Base-by-base conservation (phyloP, 2,329 filamentous ascomycete genomes). In the Colletotrichum kahawae region DNA sequence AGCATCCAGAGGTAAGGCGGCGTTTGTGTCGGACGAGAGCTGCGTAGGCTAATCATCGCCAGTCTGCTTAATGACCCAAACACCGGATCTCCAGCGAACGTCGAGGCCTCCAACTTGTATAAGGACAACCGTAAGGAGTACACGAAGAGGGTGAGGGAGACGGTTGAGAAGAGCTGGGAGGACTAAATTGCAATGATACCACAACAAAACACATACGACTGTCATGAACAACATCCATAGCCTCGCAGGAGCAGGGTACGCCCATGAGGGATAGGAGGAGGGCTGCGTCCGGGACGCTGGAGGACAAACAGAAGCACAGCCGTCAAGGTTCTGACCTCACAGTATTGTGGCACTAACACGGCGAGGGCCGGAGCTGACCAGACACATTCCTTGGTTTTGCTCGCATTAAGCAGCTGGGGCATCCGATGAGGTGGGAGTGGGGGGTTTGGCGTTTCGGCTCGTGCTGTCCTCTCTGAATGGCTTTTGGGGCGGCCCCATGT, bases 151-250 rank as follows among this genome's bases (percentile, higher is more conserved):
- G 97, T 99, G 57, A 90, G 95, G 63, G 97, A 98, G 88, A 98
- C 96, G 0, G 97, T 99, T 18, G 97, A 99, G 89, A 98, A 98
- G 91, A 98, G 96, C 87, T 99, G 97, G 97, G 97, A 98, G 78
- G 96, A 98, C 81, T 98, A 80, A 83, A 57, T n/a, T 34, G 38
- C 27, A 74, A 69, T 21, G 71, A 70, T 67, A 66, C 62, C 65
- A 74, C 71, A 36, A 57, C 63, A 57, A 31, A 51, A 71, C 48
- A 71, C 64, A 70, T 51, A 75, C 64, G 73, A 75, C 57, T 54
- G 24, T 71, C 64, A 75, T 68, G 73, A 75, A 68, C 69, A 59
- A 73, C 31, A 62, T 63, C 31, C 33, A 57, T 31, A 57, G 36
- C 43, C 63, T 62, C 38, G 34, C 43, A 16, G 31, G n/a, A 33